Conservation (phyloP, 2,329 filamentous ascomycete genomes). For the Capronia americana region DNA sequence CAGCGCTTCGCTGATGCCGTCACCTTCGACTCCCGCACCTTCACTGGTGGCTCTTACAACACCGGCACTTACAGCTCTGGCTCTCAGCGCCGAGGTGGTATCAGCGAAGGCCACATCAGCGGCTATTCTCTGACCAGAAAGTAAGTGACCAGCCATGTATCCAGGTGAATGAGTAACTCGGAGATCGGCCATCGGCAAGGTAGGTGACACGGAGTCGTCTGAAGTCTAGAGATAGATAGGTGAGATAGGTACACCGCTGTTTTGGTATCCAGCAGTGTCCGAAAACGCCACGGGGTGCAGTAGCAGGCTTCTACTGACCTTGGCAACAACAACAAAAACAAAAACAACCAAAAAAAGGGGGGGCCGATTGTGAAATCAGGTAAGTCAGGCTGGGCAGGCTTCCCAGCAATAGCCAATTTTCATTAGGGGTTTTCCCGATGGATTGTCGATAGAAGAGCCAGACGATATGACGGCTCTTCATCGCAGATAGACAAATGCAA, state of each 20-base stretch:
- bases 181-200: background rate
- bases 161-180: background rate
- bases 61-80: background rate
- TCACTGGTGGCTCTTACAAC: background rate
- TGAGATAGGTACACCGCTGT: background rate
- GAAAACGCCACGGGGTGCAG: background rate
- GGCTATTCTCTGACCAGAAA: background rate
- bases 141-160: background rate
- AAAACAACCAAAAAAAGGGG: background rate
- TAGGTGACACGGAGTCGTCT: background rate
- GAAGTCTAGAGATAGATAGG: background rate
- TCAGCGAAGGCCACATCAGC: background rate
- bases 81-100: background rate
- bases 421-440: background rate
- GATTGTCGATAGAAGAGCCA: background rate
- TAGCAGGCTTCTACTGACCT: background rate
- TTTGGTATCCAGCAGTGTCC: conserved; percentile 1
- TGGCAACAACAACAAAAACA: background rate
- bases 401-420: background rate
- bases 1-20: background rate
- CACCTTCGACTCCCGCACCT: background rate
- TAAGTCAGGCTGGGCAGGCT: background rate
- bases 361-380: background rate
- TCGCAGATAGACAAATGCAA: background rate
- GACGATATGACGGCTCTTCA: background rate